phyloP scores from a whole-genome alignment of 1,284 basidiomycete genomes.

The Apiotrichum sp. region DNA sequence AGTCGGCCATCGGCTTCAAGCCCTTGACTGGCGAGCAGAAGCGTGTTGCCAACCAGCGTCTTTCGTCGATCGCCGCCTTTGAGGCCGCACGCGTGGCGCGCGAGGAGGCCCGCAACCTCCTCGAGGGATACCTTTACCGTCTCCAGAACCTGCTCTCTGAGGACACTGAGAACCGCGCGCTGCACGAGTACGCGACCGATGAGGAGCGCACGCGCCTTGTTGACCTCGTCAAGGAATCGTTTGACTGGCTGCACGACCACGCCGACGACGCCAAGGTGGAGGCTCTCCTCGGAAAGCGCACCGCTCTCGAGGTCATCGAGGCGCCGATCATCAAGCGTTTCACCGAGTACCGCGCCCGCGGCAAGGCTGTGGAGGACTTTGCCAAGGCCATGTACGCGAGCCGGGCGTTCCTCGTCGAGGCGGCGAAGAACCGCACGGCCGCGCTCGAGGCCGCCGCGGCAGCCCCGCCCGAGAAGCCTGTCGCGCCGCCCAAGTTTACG shows the following conservation, averaged over 20 bases:
- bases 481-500: conserved; percentile 68
- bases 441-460: conserved; percentile 51
- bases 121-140: conserved; percentile 89
- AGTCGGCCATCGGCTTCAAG: conserved; percentile 58
- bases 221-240: conserved; percentile 62
- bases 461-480: conserved; percentile 42
- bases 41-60: conserved; percentile 60
- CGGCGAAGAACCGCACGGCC: conserved; percentile 55
- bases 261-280: conserved; percentile 76
- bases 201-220: conserved; percentile 63
- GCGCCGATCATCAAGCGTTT: conserved; percentile 76
- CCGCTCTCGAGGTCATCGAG: conserved; percentile 74
- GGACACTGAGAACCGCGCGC: conserved; percentile 57
- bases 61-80: conserved; percentile 69
- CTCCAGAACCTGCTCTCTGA: conserved; percentile 75
- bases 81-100: conserved; percentile 69
- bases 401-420: conserved; percentile 72
- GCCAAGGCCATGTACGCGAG: conserved; percentile 58
- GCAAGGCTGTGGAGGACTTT: conserved; percentile 60
- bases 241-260: conserved; percentile 75
- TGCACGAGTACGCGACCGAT: conserved; percentile 69
- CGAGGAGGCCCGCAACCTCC: conserved; percentile 84
- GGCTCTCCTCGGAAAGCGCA: conserved; percentile 65
- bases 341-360: conserved; percentile 67
- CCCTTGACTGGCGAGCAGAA: conserved; percentile 71